Evolutionary conservation across 2,329 filamentous ascomycete species (phyloP), one percentile per base, ranked within the genome.

Genomic region (Fusarium concolor): DNA sequence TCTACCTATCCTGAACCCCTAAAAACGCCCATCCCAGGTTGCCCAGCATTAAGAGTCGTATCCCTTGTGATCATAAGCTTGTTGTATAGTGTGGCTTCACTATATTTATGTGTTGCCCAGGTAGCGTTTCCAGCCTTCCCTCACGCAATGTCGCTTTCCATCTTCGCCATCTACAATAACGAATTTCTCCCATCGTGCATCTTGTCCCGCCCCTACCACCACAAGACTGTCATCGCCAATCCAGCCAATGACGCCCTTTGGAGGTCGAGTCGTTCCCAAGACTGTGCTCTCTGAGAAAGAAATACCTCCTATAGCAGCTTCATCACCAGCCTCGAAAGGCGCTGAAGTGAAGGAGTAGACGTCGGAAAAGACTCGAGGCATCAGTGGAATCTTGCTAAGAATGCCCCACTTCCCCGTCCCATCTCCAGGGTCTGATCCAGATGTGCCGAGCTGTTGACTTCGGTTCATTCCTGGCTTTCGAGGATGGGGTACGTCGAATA

Each of bases 101-200:
- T 57, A 37, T 15, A 33, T 42, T 74, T 59, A 82, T 41, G 77
- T 76, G 56, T 78, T 80, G 9, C 81, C 81, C 52, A 94, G 80
- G 80, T 94, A 96, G 72, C 89, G 85, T 79, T 93, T 95, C 93
- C 93, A 96, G 3, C 92, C 92, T 74, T 94, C 90, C 66, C 92
- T 85, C 29, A 88, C 80, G 65, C 92, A 87, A 51, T 87, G 82
- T 43, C 89, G 85, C 68, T 87, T 88, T 11, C 92, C 92, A 65
- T 92, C 89, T 22, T 90, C 86, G 15, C 86, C 86, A 56, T 90
- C 85, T n/a, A 85, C 85, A 51, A 96, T 82, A 20, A 90, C 83
- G 73, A 97, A 97, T 64, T 91, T 94, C 81, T 97, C 94, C 93
- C 94, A 97, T 50, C 92, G 85, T 17, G 91, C 91, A 76, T 96